Evolutionary conservation across 208 protist species (phyloP).

Genomic region (Crithidia mellificae): DNA sequence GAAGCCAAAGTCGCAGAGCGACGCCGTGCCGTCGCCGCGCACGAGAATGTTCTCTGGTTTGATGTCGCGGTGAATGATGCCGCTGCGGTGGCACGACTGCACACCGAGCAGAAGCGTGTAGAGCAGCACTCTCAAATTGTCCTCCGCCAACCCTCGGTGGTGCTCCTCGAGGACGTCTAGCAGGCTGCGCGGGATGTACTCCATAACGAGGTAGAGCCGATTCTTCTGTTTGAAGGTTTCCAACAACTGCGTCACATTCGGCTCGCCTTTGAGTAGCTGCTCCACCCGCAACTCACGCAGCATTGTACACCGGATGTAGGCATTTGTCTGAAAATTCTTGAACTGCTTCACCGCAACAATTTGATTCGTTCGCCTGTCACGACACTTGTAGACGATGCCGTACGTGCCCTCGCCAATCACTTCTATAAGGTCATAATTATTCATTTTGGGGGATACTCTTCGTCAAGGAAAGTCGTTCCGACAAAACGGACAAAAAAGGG

Average conservation of each 20-base stretch:
- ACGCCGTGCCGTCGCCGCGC: constrained; percentile 46
- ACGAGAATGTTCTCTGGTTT: constrained; percentile 94
- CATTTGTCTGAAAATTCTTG: constrained; percentile 90
- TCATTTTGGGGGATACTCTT: constrained; percentile 38
- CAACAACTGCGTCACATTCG: constrained; percentile 90
- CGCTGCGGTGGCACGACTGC: constrained; percentile 88
- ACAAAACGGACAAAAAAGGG: too few species aligned
- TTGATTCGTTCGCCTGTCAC: constrained; percentile 70
- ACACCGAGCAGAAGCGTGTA: constrained; percentile 91
- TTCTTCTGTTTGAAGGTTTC: constrained; percentile 86
- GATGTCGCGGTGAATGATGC: constrained; percentile 92
- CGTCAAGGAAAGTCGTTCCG: constrained; percentile 12
- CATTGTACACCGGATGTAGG: constrained; percentile 88
- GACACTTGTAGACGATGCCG: constrained; percentile 92
- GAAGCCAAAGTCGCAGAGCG: constrained; percentile 93
- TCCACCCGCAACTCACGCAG: constrained; percentile 92
- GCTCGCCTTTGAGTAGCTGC: constrained; percentile 85
- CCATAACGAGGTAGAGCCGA: constrained; percentile 94
- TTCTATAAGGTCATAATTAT: constrained; percentile 73
- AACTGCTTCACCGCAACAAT: constrained; percentile 96
- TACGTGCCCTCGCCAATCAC: constrained; percentile 94
- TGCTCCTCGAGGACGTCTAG: constrained; percentile 84
- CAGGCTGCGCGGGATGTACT: constrained; percentile 90
- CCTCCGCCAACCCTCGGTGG: constrained; percentile 49
- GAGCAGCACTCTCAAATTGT: constrained; percentile 65